Conservation (phyloP, 1,284 basidiomycete genomes). For the Peniophora sp. region DNA sequence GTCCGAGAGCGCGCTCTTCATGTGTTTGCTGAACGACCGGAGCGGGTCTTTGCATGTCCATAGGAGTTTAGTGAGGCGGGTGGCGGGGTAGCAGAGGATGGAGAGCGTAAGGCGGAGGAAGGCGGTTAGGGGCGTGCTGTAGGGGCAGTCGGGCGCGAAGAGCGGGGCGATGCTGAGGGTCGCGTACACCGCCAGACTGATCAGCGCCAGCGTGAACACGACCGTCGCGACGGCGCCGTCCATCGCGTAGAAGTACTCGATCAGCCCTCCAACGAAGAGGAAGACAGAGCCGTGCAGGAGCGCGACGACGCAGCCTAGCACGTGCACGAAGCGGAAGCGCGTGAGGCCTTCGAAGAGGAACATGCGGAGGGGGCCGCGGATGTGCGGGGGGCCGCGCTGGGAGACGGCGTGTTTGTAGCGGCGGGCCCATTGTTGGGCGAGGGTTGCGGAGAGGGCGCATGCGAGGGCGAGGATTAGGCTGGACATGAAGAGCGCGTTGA, state of each 20-base stretch:
- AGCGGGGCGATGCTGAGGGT: slow-evolving; percentile 26
- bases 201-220: slow-evolving; percentile 22
- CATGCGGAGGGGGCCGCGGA: slow-evolving; percentile 29
- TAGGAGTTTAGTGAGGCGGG: background rate
- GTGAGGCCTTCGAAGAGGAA: slow-evolving; percentile 30
- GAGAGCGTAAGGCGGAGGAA: slow-evolving; percentile 22
- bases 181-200: slow-evolving; percentile 23
- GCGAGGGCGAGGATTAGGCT: slow-evolving; percentile 18
- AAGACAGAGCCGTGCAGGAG: slow-evolving; percentile 32
- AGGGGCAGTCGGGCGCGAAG: slow-evolving; percentile 27
- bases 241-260: slow-evolving; percentile 29
- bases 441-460: slow-evolving; percentile 16
- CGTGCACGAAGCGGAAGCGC: slow-evolving; percentile 26
- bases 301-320: slow-evolving; percentile 30
- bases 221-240: slow-evolving; percentile 23
- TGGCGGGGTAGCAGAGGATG: slow-evolving; percentile 5
- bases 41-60: slow-evolving; percentile 4
- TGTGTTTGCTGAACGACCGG: background rate
- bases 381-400: slow-evolving; percentile 24
- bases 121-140: slow-evolving; percentile 27
- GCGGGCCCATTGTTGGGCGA: slow-evolving; percentile 19
- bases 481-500: slow-evolving; percentile 30
- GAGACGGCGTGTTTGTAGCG: slow-evolving; percentile 21
- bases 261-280: slow-evolving; percentile 32
- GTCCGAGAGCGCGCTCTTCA: background rate